phyloP scores from a whole-genome alignment of 129 eudicot species.

The Artemisia tridentata region DNA sequence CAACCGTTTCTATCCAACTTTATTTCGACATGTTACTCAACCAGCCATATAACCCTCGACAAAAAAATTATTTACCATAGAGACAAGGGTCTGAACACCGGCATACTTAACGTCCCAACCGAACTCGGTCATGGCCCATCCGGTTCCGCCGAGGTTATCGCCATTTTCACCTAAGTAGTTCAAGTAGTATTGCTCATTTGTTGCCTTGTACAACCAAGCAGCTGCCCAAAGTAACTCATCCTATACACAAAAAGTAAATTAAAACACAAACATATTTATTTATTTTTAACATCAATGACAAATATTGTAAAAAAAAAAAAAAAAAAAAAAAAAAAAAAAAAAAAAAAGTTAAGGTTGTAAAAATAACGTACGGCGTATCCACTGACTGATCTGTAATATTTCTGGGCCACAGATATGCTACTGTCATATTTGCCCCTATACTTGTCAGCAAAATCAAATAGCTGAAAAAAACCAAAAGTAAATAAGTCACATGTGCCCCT shows the following conservation, averaged over 20 bases:
- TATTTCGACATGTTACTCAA: neutral
- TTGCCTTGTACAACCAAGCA: constrained; percentile 98
- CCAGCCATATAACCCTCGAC: neutral
- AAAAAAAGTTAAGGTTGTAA: neutral
- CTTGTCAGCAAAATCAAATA: constrained; percentile 88
- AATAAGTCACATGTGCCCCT: neutral
- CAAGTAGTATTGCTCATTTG: constrained; percentile 71
- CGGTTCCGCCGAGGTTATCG: constrained; percentile 88
- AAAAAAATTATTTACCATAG: constrained; percentile 51
- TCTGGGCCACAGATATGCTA: constrained; percentile 90
- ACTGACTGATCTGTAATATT: constrained; percentile 93
- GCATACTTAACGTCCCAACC: constrained; percentile 99
- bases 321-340: neutral
- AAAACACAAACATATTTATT: neutral
- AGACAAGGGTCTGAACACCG: constrained; percentile 88
- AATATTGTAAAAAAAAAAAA: neutral
- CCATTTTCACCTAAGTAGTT: constrained; percentile 77
- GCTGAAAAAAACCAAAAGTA: constrained; percentile 39
- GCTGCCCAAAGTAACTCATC: constrained; percentile 98
- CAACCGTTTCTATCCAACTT: neutral
- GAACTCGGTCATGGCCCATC: constrained; percentile 94
- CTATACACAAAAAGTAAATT: constrained; percentile 26
- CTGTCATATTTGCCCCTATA: constrained; percentile 98
- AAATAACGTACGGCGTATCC: constrained; percentile 77
- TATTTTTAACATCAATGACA: neutral